Base-by-base conservation (phyloP, 176 grass and related monocot species). In the Avena sativa region DNA sequence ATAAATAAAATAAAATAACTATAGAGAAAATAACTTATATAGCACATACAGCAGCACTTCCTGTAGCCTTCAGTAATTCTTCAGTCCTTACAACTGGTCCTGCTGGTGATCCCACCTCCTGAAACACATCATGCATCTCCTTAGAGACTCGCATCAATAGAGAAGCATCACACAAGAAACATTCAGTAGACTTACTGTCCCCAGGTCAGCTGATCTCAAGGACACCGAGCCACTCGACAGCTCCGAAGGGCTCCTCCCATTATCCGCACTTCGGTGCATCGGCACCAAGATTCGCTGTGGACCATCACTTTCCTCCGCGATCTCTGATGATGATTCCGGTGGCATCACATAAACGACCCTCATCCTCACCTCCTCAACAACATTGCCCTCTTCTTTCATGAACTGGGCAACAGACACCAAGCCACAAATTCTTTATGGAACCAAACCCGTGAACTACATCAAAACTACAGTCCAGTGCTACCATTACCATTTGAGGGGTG, bases 321-420 rank as follows among this genome's bases (percentile, higher is more conserved):
- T 89, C 79, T 91, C 90, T 12, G 53, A 88, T 5, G 25, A 12
- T 6, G 83, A 71, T 81, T 94, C 88, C 2, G 85, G 61, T 51
- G 90, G 93, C 88, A 91, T 83, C 43, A 92, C 85, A 88, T 92
- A 92, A 16, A 77, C 6, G 71, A 94, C 93, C 49, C 84, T 92
- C 32, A 94, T 46, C 50, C 77, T 94, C 74, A 92, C 88, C 90
- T 94, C 93, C 71, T 86, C 79, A 46, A 94, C 79, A 40, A 44
- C n/a, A 71, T 92, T 90, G 5, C 78, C 83, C 43, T 76, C 32
- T 20, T 84, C 79, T 87, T 88, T 94, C 79, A 61, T 16, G 13
- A 94, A 94, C 93, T 94, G 76, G 16, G 47, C 57, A 84, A 61
- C 47, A 78, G 36, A 51, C 82, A 87, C 36, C 67, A 76, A 38